Evolutionary conservation across 305 asterid genomes (phyloP).

Genomic region (Fraxinus floribunda): DNA sequence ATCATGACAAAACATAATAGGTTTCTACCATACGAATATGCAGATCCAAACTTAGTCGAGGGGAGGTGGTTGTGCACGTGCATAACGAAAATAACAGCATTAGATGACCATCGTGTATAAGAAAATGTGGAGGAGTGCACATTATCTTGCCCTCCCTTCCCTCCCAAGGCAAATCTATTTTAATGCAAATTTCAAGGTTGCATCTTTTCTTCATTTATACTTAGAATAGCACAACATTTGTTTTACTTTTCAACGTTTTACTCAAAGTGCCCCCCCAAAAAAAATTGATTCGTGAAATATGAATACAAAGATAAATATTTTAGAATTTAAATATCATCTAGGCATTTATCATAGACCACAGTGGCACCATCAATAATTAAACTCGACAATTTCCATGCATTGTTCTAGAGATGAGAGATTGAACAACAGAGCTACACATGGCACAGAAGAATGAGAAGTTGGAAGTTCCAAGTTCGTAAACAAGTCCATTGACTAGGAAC

Average conservation of each 20-base stretch:
- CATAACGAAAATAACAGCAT: background rate
- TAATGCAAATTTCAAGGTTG: background rate
- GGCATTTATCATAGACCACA: background rate
- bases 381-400: constrained; percentile 14
- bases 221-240: background rate
- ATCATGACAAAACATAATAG: background rate
- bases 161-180: background rate
- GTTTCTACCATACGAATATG: background rate
- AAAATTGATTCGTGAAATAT: background rate
- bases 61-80: background rate
- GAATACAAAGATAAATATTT: background rate
- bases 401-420: background rate
- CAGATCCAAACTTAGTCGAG: background rate
- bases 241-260: background rate
- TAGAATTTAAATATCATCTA: background rate
- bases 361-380: background rate
- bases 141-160: background rate
- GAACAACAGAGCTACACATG: background rate
- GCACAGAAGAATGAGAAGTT: background rate
- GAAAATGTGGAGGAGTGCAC: background rate
- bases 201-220: background rate
- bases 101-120: background rate
- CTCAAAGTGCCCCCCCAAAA: background rate
- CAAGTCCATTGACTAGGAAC: constrained; percentile 18
- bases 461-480: background rate